These are phyloP conservation scores for Diaporthe sp. DNA, from an alignment of 2,329 filamentous ascomycete genomes.

Conservation along the genomic window DNA sequence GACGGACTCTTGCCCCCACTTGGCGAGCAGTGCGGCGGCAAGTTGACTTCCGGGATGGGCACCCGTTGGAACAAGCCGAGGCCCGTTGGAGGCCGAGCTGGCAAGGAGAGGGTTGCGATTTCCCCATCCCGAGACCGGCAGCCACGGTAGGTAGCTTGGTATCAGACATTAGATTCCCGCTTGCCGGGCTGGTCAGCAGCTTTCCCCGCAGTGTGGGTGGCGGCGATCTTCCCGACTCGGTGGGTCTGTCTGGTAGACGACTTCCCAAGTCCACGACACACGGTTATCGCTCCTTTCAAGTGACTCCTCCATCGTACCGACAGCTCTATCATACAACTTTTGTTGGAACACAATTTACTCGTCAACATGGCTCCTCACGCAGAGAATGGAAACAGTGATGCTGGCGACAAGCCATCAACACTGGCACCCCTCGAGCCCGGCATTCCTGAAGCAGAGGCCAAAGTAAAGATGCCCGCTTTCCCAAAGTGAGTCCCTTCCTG, in stretches of 20 bases:
- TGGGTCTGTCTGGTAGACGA: neutral
- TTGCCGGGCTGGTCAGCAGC: constrained; percentile 27
- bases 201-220: constrained; percentile 24
- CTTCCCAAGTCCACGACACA: neutral
- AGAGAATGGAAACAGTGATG: constrained; percentile 18
- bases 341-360: neutral
- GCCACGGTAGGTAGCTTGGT: neutral
- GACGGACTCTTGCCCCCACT: neutral
- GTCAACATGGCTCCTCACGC: constrained; percentile 37
- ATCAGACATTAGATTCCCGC: neutral
- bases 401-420: constrained; percentile 22
- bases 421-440: constrained; percentile 36
- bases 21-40: neutral
- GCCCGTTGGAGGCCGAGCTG: neutral
- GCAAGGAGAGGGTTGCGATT: neutral
- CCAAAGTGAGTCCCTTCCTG: constrained; percentile 3
- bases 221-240: constrained; percentile 12
- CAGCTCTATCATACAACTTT: rapidly evolving
- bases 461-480: constrained; percentile 6
- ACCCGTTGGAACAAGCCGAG: neutral
- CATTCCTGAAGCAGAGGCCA: constrained; percentile 27
- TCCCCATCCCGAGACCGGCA: constrained; percentile 18
- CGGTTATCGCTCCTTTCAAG: neutral
- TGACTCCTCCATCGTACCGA: neutral
- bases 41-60: neutral